Evolutionary conservation across 768 basidiomycete species (phyloP), one percentile per base, ranked within the genome.

Genomic region (Chalciporus piperatus): DNA sequence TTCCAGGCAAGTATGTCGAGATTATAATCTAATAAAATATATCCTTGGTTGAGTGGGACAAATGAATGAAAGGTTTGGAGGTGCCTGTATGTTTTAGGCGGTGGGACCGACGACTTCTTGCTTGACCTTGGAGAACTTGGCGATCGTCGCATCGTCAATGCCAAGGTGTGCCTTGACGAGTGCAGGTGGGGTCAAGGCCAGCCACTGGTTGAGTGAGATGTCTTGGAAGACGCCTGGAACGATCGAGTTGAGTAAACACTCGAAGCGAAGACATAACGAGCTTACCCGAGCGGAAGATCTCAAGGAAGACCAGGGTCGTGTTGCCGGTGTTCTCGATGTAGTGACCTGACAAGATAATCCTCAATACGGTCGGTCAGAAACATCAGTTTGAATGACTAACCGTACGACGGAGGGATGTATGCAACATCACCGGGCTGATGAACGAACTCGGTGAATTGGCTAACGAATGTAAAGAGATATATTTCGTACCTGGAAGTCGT

Each of bases 301-400:
- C 84, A 6, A 87, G 71, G 60, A 79, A 81, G 53, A 67, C 72
- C 35, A 86, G 63, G 3, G 84, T 78, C 2, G 75, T 73, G 56
- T 83, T 79, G 14, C 84, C 83, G 4, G 75, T 81, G 63, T 86
- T 85, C 63, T 86, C 83, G 23, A 87, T 72, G 60, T 86, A 85
- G 60, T 87, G 85, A 1, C 83, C 83, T 78, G 56, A 51, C 33
- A 7, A 1, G 44, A 1, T 11, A 47, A 48, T 20, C 1, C 2
- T 54, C 38, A 13, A 16, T 41, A 13, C 4, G 32, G 14, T 23
- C 35, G 16, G 44, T 50, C 35, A 5, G 16, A 19, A 41, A 37
- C 19, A 35, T 3, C 8, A 7, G 19, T 3, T 11, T 20, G 20
- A 20, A 51, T 32, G 48, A 47, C 58, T 54, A 39, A 59, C 59